phyloP scores from a whole-genome alignment of 2,329 filamentous ascomycete species.

The Colletotrichum costaricense region DNA sequence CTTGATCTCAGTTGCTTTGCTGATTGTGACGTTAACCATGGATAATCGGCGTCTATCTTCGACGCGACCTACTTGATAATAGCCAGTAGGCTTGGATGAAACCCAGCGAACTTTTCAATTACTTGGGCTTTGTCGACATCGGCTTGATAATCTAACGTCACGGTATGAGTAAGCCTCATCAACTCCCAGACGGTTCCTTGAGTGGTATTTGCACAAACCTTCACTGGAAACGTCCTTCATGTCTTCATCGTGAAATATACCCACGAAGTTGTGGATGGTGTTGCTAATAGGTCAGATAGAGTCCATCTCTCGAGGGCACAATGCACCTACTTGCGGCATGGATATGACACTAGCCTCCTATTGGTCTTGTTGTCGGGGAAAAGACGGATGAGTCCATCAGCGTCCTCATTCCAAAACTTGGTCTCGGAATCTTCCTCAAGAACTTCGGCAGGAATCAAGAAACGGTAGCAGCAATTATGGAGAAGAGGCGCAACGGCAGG shows the following conservation, averaged over 20 bases:
- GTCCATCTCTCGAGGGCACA: rapidly evolving
- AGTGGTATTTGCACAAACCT: background rate
- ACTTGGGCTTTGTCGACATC: conserved; percentile 40
- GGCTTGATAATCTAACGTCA: conserved; percentile 12
- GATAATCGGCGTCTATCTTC: background rate
- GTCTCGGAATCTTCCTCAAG: conserved; percentile 47
- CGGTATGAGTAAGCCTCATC: background rate
- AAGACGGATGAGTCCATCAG: conserved; percentile 35
- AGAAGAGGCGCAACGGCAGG: conserved; percentile 40
- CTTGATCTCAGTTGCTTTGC: conserved; percentile 48
- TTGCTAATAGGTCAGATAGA: conserved; percentile 38
- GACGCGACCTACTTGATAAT: conserved; percentile 41
- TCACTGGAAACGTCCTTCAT: conserved; percentile 27
- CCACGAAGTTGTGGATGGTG: conserved; percentile 49
- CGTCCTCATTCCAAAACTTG: conserved; percentile 43
- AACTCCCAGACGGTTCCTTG: too few species aligned
- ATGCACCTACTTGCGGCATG: conserved; percentile 44
- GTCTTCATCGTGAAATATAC: conserved; percentile 43
- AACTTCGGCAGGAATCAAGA: conserved; percentile 44
- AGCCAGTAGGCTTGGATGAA: conserved; percentile 41
- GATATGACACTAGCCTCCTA: conserved; percentile 45
- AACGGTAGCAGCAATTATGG: conserved; percentile 50
- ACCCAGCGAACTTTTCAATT: conserved; percentile 42
- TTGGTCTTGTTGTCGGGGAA: conserved; percentile 34
- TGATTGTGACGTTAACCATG: conserved; percentile 20